Evolutionary conservation across 129 eudicot genomes (phyloP).

Genomic region (Helianthus annuus): HanXRQr2.0-SUNRISE NC_035435.2:176099192-176099691

Average conservation of each 20-base stretch:
- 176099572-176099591: slow-evolving; percentile 72
- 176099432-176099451: slow-evolving; percentile 31
- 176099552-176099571: slow-evolving; percentile 80
- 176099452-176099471: slow-evolving; percentile 18
- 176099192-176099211: slow-evolving; percentile 29
- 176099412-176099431: slow-evolving; percentile 10
- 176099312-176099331: slow-evolving; percentile 24
- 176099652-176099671: slow-evolving; percentile 70
- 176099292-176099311: too few species aligned
- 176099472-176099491: slow-evolving; percentile 65
- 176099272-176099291: too few species aligned
- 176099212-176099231: slow-evolving; percentile 55
- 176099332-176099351: slow-evolving; percentile 39
- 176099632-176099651: slow-evolving; percentile 87
- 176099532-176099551: slow-evolving; percentile 94
- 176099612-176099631: slow-evolving; percentile 71
- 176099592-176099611: slow-evolving; percentile 58
- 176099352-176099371: slow-evolving; percentile 26
- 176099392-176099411: slow-evolving; percentile 31
- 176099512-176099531: slow-evolving; percentile 82
- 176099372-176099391: slow-evolving; percentile 25
- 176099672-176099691: slow-evolving; percentile 62
- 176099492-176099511: slow-evolving; percentile 86
- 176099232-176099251: slow-evolving; percentile 32
- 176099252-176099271: too few species aligned